Conservation (phyloP, 208 protist species). For the Trypanosoma theileri region DNA sequence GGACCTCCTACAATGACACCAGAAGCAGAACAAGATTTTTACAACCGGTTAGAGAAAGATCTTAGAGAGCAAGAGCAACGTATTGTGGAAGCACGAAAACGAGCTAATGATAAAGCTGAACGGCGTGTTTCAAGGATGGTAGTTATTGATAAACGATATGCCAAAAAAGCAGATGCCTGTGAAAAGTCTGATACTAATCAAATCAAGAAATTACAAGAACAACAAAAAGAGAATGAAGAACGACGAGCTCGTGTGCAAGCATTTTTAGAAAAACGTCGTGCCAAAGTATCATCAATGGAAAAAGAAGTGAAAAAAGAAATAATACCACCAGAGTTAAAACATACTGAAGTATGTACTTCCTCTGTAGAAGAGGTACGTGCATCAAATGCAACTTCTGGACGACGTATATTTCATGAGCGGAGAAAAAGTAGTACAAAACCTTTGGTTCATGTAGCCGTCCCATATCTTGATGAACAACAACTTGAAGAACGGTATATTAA, state of each 20-base stretch:
- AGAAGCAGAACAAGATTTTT: constrained; percentile 1
- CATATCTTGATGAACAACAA: too few species aligned
- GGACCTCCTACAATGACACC: background rate
- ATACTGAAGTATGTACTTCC: constrained; percentile 1
- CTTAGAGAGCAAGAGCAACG: constrained; percentile 34
- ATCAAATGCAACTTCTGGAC: too few species aligned
- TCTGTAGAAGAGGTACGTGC: background rate
- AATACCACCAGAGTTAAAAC: constrained; percentile 1
- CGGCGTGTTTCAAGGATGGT: constrained; percentile 9
- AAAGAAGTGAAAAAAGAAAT: constrained; percentile 29
- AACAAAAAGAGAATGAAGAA: constrained; percentile 57
- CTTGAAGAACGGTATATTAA: too few species aligned
- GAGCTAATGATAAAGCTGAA: background rate
- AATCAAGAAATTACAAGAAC: constrained; percentile 10
- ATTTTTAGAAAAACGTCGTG: constrained; percentile 56
- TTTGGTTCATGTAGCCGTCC: too few species aligned
- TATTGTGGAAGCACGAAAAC: constrained; percentile 15
- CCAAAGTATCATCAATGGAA: constrained; percentile 34
- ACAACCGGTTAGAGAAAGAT: constrained; percentile 7
- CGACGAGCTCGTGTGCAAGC: constrained; percentile 61
- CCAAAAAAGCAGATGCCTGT: background rate
- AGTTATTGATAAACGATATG: constrained; percentile 21
- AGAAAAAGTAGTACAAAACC: too few species aligned
- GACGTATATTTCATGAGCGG: too few species aligned
- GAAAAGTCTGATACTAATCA: constrained; percentile 1